Conservation (phyloP, 352 stramenopile genomes). For the Phytopythium delawarense region DNA sequence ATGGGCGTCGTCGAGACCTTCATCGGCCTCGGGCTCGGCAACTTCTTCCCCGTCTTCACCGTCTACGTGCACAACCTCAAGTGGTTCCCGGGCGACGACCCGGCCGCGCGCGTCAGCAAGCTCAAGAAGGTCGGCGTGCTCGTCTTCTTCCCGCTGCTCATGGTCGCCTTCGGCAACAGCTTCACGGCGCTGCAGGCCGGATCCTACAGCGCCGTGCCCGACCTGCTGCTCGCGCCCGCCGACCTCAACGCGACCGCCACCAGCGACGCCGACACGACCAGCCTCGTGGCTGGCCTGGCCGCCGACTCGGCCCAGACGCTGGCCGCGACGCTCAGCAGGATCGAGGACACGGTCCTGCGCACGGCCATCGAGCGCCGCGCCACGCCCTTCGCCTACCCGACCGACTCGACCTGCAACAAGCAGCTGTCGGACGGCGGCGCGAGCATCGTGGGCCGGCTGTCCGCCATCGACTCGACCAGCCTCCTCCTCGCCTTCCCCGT, state of each 20-base stretch:
- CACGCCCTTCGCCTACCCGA: conserved; percentile 29
- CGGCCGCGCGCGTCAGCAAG: conserved; percentile 11
- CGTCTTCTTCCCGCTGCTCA: conserved; percentile 38
- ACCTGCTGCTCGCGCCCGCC: conserved; percentile 17
- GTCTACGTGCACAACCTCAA: conserved; percentile 52
- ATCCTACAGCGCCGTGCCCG: conserved; percentile 17
- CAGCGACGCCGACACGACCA: conserved; percentile 32
- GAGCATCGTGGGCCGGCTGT: conserved; percentile 8
- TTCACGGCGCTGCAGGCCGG: conserved; percentile 41
- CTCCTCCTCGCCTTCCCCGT: conserved; percentile 19
- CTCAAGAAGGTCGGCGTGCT: conserved; percentile 19
- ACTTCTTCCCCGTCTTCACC: conserved; percentile 34
- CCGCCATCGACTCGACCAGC: conserved; percentile 17
- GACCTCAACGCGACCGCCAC: conserved; percentile 11
- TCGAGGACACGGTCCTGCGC: conserved; percentile 39
- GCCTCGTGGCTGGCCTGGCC: conserved; percentile 30
- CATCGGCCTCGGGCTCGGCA: conserved; percentile 29
- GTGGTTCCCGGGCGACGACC: conserved; percentile 27
- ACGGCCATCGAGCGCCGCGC: conserved; percentile 26
- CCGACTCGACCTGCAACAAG: conserved; percentile 20
- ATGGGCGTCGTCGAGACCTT: conserved; percentile 44
- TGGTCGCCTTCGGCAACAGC: conserved; percentile 44
- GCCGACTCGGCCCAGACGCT: conserved; percentile 24
- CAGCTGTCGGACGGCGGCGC: conserved; percentile 8
- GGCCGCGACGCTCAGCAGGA: conserved; percentile 9